Base-by-base conservation (phyloP, 371 early-diverging fungal species). In the Mucor ambiguus region DNA sequence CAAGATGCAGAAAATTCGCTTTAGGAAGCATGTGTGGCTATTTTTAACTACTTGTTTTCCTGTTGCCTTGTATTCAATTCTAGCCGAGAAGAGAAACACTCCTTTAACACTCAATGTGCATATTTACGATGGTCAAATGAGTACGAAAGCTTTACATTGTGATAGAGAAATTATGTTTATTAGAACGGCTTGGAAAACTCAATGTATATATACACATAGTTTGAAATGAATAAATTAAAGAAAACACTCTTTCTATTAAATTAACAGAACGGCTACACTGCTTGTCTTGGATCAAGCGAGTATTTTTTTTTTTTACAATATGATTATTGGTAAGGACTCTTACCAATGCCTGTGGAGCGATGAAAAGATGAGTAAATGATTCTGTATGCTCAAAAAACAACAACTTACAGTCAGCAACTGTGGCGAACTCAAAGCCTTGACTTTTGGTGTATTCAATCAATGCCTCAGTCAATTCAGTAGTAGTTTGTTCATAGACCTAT, bases 381-480 rank as follows among this genome's bases (percentile, higher is more conserved):
- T 9, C 55, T n/a, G 14, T 8, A 12, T 1, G n/a, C 49, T 3
- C 11, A 43, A 14, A 3, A 16, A 14, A 22, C 14, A 29, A 10
- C 22, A 30, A 32, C 65, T 64, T 71, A 70, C 86, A 86, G 61
- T 83, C 78, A 58, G 81, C 84, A 43, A 84, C 80, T 11, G 83
- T 84, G 33, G 76, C 72, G 65, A 86, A 84, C 29, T 72, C 66
- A 60, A 76, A 81, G 4, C 81, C 82, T 67, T 74, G 71, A 8
- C 32, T 55, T 44, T 57, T 58, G 24, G 75, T 67, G 18, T 71
- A 71, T 1, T 71, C 58, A 32, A 83, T 81, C 26, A 84, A 57
- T 28, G 35, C 56, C 3, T 54, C 68, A 20, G 77, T 69, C 43
- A 83, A 66, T 44, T 72, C 56, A 22, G 67, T 67, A 9, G 78